A percentile compares a stretch with the other conserved stretches of the same genome.
Evolutionary conservation across 768 basidiomycete genomes (phyloP).

Genomic region (Xerocomellus dryophilus): DNA sequence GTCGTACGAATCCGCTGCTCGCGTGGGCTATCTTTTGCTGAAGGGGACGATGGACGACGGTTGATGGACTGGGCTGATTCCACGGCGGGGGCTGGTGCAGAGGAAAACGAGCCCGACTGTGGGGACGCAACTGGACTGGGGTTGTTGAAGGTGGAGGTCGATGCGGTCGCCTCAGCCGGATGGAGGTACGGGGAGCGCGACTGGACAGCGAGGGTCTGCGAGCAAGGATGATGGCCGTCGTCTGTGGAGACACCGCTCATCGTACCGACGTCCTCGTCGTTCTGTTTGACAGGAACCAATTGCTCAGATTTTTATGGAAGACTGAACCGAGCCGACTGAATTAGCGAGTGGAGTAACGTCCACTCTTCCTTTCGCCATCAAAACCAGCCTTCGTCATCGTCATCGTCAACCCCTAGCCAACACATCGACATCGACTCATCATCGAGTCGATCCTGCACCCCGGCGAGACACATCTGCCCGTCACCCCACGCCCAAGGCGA

Average conservation of each 20-base stretch:
- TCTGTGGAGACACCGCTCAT: constrained; percentile 19
- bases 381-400: too few species aligned
- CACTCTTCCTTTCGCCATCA: too few species aligned
- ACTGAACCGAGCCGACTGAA: too few species aligned
- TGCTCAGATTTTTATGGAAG: too few species aligned
- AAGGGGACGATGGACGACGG: constrained; percentile 30
- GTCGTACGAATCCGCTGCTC: constrained; percentile 41
- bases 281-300: too few species aligned
- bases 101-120: background rate
- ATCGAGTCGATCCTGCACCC: too few species aligned
- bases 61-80: constrained; percentile 27
- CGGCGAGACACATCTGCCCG: too few species aligned
- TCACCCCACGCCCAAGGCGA: too few species aligned
- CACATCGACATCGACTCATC: too few species aligned
- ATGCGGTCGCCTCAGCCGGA: constrained; percentile 32
- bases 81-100: constrained; percentile 17
- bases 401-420: too few species aligned
- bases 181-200: constrained; percentile 40
- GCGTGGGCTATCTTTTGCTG: constrained; percentile 22
- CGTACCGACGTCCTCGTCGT: constrained; percentile 21
- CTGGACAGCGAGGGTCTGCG: constrained; percentile 3
- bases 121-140: background rate
- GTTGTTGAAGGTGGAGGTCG: constrained; percentile 37
- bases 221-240: constrained; percentile 15
- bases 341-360: too few species aligned